A percentile compares a stretch with the other conserved stretches of the same genome.
Conservation (phyloP, 2,329 filamentous ascomycete species). For the Colletotrichum australisinense region DNA sequence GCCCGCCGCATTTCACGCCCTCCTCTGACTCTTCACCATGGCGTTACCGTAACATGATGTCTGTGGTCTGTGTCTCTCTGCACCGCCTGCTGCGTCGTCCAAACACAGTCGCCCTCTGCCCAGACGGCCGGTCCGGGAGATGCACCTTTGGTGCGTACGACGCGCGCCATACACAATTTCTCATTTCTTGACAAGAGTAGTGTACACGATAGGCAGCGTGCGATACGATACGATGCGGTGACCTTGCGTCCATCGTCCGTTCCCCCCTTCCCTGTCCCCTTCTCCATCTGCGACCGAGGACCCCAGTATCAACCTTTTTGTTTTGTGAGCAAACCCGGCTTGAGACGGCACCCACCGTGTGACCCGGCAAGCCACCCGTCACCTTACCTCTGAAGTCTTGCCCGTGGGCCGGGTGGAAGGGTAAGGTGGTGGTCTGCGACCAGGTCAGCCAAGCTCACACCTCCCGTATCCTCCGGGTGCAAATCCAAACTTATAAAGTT, state of each 20-base stretch:
- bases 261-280: not conserved
- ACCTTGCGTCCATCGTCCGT: not conserved
- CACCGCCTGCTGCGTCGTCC: not conserved
- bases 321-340: not conserved
- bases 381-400: not conserved
- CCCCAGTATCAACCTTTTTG: not conserved
- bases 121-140: not conserved
- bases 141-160: conserved; percentile 16
- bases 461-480: not conserved
- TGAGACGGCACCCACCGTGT: conserved; percentile 4
- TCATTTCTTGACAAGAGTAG: not conserved
- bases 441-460: conserved; percentile 10
- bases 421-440: not conserved
- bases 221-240: not conserved
- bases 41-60: not conserved
- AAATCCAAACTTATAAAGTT: conserved; percentile 28
- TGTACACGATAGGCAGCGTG: not conserved
- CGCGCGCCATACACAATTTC: conserved; percentile 3
- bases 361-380: not conserved
- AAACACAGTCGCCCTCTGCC: not conserved
- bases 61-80: too few relatives aligned
- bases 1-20: not conserved
- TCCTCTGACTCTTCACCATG: not conserved
- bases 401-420: not conserved
- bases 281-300: not conserved